Evolutionary conservation across 192 early-diverging fungal species (phyloP).

Genomic region (Endogone sp.): DNA sequence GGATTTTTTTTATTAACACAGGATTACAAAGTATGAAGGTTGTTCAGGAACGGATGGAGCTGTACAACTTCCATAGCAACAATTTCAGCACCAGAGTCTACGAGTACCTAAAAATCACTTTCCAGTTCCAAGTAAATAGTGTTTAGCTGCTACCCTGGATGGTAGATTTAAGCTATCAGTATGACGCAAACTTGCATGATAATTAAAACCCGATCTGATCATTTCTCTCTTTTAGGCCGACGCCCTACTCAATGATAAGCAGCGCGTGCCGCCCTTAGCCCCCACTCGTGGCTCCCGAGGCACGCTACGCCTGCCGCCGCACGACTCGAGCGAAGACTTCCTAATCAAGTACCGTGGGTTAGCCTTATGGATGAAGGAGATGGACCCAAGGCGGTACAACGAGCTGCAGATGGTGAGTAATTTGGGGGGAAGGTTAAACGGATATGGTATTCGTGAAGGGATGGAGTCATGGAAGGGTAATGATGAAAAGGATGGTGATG

Average conservation of each 20-base stretch:
- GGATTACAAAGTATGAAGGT: constrained; percentile 44
- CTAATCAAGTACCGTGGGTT: constrained; percentile 64
- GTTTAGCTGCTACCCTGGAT: not conserved
- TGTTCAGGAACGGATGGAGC: constrained; percentile 60
- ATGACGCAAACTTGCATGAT: not conserved
- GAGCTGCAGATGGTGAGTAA: constrained; percentile 67
- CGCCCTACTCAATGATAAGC: constrained; percentile 43
- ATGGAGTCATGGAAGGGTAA: too few species aligned
- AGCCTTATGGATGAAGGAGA: constrained; percentile 69
- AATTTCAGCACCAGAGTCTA: constrained; percentile 60
- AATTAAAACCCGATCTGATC: too few species aligned
- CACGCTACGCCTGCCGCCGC: constrained; percentile 33
- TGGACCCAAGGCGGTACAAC: constrained; percentile 64
- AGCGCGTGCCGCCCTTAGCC: constrained; percentile 25
- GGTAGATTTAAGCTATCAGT: not conserved
- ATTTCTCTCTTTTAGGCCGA: constrained; percentile 34
- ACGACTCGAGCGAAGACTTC: constrained; percentile 58
- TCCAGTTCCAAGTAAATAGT: constrained; percentile 52
- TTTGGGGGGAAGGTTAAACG: too few species aligned
- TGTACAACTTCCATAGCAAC: constrained; percentile 59
- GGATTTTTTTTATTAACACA: not conserved
- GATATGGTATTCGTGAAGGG: too few species aligned
- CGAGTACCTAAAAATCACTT: constrained; percentile 61
- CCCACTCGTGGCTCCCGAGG: constrained; percentile 36
- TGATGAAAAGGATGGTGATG: too few species aligned